These are phyloP conservation scores for Lecanicillium sp. DNA, from an alignment of 2,329 filamentous ascomycete species.

Conservation along the genomic window DNA sequence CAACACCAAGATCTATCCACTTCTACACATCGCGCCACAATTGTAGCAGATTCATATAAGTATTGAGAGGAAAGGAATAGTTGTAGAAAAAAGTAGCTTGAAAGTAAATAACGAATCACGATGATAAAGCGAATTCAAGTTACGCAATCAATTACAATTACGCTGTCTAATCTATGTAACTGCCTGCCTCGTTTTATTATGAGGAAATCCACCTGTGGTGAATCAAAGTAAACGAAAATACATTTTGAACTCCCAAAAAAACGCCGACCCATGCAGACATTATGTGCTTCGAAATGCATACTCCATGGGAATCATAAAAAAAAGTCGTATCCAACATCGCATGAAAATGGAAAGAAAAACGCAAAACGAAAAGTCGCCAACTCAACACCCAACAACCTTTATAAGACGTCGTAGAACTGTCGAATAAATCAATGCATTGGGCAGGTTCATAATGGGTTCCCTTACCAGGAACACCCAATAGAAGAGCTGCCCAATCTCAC, in stretches of 20 bases:
- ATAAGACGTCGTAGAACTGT: conserved; percentile 2
- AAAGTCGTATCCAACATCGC: not conserved
- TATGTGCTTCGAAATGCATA: conserved; percentile 13
- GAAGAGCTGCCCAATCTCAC: conserved; percentile 11
- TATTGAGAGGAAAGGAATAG: too few relatives aligned
- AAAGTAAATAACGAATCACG: not conserved
- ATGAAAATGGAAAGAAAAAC: not conserved
- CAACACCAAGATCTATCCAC: not conserved
- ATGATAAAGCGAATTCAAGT: not conserved
- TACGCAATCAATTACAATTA: conserved; percentile 11
- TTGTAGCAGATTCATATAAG: not conserved
- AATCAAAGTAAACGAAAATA: conserved; percentile 7
- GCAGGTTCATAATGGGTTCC: conserved; percentile 1
- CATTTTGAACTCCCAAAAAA: conserved; percentile 5
- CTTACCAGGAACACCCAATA: conserved; percentile 12
- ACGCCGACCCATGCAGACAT: conserved; percentile 9
- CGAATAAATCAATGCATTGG: conserved; percentile 7
- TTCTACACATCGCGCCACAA: not conserved
- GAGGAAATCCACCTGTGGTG: conserved; percentile 7
- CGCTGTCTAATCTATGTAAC: conserved; percentile 14
- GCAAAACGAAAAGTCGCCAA: not conserved
- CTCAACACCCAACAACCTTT: conserved; percentile 3
- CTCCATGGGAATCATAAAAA: conserved; percentile 11
- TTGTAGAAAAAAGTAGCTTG: too few relatives aligned
- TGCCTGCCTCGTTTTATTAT: conserved; percentile 15